These are phyloP conservation scores for Artemisia annua DNA, from an alignment of 129 eudicot genomes.

Conservation along the genomic window DNA sequence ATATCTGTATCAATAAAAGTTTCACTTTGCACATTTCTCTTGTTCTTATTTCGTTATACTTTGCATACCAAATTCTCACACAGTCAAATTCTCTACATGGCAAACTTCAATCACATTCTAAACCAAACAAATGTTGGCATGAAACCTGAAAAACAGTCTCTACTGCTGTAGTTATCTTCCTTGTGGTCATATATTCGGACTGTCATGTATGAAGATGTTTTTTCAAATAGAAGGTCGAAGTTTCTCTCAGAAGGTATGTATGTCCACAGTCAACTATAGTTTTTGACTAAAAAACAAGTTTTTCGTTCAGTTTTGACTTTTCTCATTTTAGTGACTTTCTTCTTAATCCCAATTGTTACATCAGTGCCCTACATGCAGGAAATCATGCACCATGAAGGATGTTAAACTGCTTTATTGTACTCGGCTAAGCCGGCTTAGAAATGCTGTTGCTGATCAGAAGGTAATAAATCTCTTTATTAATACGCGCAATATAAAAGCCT, in stretches of 20 bases:
- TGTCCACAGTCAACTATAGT: background rate
- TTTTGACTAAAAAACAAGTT: background rate
- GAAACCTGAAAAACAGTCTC: no score
- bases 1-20: no score
- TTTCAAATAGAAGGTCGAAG: constrained; percentile 31
- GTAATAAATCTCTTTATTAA: constrained; percentile 28
- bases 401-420: constrained; percentile 71
- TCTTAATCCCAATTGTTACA: constrained; percentile 14
- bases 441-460: constrained; percentile 54
- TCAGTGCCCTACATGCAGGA: constrained; percentile 89
- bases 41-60: no score
- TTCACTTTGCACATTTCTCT: no score
- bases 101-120: no score
- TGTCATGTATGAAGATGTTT: constrained; percentile 84
- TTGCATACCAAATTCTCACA: no score
- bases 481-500: no score
- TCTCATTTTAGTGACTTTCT: background rate
- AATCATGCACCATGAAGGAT: constrained; percentile 56
- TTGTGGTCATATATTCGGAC: constrained; percentile 90
- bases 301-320: background rate
- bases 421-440: constrained; percentile 52
- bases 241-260: constrained; percentile 61
- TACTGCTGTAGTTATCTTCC: constrained; percentile 68
- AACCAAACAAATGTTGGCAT: no score
- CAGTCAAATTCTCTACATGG: no score